Evolutionary conservation across 2,329 filamentous ascomycete genomes (phyloP).

Genomic region (Aspergillus hiratsukae): DNA sequence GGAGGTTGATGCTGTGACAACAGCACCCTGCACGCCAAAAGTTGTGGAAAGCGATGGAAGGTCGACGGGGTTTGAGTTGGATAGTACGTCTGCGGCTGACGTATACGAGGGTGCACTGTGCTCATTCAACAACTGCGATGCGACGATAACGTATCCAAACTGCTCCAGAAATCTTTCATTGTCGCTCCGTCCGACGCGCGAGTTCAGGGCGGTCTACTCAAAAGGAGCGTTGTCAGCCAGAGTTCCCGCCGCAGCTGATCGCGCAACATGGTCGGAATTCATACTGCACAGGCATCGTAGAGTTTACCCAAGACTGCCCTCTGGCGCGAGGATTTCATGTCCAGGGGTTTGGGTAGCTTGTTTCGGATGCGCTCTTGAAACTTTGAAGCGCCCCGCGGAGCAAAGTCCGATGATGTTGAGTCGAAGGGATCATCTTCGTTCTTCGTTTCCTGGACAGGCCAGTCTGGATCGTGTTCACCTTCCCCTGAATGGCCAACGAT

Average conservation of each 20-base stretch:
- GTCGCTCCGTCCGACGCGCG: conserved; percentile 64
- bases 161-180: conserved; percentile 84
- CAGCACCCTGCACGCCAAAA: conserved; percentile 61
- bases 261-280: conserved; percentile 8
- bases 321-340: conserved; percentile 28
- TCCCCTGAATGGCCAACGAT: conserved; percentile 34
- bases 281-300: conserved; percentile 47
- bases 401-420: conserved; percentile 39
- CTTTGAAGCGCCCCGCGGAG: conserved; percentile 47
- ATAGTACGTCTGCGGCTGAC: conserved; percentile 31
- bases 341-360: conserved; percentile 47
- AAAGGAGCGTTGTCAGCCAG: background rate
- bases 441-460: conserved; percentile 29
- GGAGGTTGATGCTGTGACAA: conserved; percentile 59
- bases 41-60: conserved; percentile 37
- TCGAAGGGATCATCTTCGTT: conserved; percentile 27
- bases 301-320: conserved; percentile 34
- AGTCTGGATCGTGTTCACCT: conserved; percentile 41
- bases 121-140: conserved; percentile 80
- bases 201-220: conserved; percentile 30
- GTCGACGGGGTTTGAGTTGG: conserved; percentile 26
- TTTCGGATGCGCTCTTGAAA: conserved; percentile 47
- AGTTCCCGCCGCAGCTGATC: background rate
- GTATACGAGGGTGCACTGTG: conserved; percentile 40
- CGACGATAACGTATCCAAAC: conserved; percentile 89